A percentile compares a stretch with the other conserved stretches of the same genome.
Conservation (phyloP, 169 alveolate species). For the Cryptosporidium muris region DNA sequence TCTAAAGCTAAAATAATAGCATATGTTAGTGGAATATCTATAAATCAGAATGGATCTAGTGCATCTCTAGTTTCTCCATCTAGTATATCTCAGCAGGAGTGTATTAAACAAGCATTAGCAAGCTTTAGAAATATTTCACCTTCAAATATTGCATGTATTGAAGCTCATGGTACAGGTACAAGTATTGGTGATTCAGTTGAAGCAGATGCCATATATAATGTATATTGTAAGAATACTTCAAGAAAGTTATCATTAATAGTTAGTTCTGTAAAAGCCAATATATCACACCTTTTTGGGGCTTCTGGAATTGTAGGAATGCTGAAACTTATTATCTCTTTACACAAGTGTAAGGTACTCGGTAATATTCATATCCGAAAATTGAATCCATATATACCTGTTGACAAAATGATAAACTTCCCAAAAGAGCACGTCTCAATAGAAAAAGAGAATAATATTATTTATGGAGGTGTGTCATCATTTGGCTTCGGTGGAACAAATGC, state of each 20-base stretch:
- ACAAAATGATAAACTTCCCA: conserved; percentile 9
- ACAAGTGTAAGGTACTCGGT: conserved; percentile 19
- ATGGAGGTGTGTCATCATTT: conserved; percentile 63
- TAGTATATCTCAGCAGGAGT: conserved; percentile 27
- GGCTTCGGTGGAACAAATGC: conserved; percentile 69
- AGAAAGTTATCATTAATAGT: conserved; percentile 26
- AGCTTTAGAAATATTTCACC: conserved; percentile 41
- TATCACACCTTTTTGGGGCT: conserved; percentile 51
- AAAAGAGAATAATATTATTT: not conserved
- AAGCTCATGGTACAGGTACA: conserved; percentile 70
- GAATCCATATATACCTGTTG: conserved; percentile 37
- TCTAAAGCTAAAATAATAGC: conserved; percentile 28
- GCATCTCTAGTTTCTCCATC: conserved; percentile 44
- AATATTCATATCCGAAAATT: conserved; percentile 43
- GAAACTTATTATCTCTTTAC: conserved; percentile 29
- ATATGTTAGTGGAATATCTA: conserved; percentile 41
- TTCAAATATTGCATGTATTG: conserved; percentile 15
- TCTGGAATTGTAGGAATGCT: conserved; percentile 59
- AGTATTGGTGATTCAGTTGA: conserved; percentile 57
- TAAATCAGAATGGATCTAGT: conserved; percentile 57
- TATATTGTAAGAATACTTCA: conserved; percentile 40
- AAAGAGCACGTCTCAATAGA: not conserved
- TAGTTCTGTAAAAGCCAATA: conserved; percentile 38
- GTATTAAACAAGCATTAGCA: conserved; percentile 40
- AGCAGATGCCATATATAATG: conserved; percentile 54